Evolutionary conservation across 2,329 filamentous ascomycete species (phyloP), one percentile per base, ranked within the genome.

Genomic region (Sarocladium brachiariae): DNA sequence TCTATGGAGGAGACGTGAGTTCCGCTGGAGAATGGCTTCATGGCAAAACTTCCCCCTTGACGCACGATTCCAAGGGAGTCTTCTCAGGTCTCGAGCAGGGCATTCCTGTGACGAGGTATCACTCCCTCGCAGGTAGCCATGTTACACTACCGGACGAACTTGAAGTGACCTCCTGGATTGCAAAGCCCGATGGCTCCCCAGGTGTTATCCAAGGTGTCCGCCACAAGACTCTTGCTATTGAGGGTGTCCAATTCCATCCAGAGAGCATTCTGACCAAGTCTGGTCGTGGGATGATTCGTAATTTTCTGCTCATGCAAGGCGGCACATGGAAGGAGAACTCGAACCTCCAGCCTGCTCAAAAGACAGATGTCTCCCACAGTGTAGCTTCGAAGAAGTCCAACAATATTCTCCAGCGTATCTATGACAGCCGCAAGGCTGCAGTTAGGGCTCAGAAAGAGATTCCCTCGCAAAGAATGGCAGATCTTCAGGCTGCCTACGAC

Each of bases 201-300:
- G 88, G 87, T 25, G 83, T 97, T 53, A 99, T 99, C 59, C 96
- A 97, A 86, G 93, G 93, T 43, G 87, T 99, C 41, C 84, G 93
- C 41, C 93, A 99, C 73, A 96, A 92, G 72, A 81, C 93, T 62
- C 87, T 85, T 61, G 80, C 88, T 2, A 77, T 97, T n/a, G 93
- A 99, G 67, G 93, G 91, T 35, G 93, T 99, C 14, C 93, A 99
- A 64, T 99, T 97, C 60, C 93, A 99, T 59, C 93, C 93, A 0
- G 93, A 99, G 69, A 97, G 92, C 65, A 99, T 99, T 52, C 72
- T 99, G 49, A 96, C 92, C 0, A 89, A 87, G 41, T 83, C 93
- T 52, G 93, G 95, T 3, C 84, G 91, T 31, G 71, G 79, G 31
- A 96, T 99, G 88, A 81, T 99, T 64, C 84, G 83, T 63, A 99